Evolutionary conservation across 2,329 filamentous ascomycete species (phyloP).

Genomic region (Aspergillus melleus): DNA sequence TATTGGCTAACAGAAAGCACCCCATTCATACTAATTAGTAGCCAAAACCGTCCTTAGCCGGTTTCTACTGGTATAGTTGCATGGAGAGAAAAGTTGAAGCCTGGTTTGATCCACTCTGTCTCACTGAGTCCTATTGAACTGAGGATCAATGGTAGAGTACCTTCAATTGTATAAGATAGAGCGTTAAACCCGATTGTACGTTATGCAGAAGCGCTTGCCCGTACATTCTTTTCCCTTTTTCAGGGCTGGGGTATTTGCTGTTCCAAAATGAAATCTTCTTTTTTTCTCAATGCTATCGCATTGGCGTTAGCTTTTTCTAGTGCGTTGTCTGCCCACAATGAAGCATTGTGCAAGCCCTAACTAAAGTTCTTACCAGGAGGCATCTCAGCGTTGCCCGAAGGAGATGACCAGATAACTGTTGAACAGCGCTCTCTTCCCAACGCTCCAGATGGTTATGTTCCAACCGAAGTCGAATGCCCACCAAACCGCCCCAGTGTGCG

Average conservation of each 20-base stretch:
- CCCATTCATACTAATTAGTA: no score
- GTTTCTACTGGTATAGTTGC: no score
- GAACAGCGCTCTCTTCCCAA: constrained; percentile 50
- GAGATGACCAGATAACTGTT: neutral
- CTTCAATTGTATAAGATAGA: neutral
- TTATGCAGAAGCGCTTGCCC: no score
- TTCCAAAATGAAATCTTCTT: neutral
- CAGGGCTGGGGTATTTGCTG: no score
- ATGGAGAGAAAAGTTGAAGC: neutral
- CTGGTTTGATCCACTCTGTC: neutral
- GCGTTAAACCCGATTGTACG: no score
- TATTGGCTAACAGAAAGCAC: no score
- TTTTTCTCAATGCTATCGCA: neutral
- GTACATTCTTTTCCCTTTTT: no score
- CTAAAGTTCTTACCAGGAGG: no score
- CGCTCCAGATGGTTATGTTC: constrained; percentile 70
- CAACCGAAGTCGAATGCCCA: constrained; percentile 68
- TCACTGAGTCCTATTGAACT: neutral
- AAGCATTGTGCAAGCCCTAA: neutral
- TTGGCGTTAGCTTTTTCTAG: neutral
- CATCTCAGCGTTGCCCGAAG: neutral
- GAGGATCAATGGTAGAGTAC: no score
- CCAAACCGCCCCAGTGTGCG: constrained; percentile 66
- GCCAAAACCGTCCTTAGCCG: no score
- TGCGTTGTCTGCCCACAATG: neutral